phyloP scores from a whole-genome alignment of 2,329 filamentous ascomycete species.

The Kalmusia sp. region DNA sequence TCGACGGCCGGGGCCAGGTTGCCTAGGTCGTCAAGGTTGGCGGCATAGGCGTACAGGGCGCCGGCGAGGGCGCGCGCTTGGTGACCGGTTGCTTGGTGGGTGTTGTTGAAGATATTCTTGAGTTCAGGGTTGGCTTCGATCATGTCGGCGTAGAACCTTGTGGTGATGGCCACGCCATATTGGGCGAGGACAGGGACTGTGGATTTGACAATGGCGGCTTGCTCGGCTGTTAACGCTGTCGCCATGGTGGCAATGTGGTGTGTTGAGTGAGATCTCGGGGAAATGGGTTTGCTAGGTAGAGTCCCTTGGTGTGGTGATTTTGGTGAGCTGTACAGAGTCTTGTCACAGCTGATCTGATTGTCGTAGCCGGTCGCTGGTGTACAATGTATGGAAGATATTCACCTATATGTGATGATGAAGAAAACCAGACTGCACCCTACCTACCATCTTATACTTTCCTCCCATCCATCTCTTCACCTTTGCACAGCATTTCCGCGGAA shows the following conservation, averaged over 20 bases:
- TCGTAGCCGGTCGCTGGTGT: too few species aligned
- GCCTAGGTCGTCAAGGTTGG: slow-evolving; percentile 73
- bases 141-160: slow-evolving; percentile 76
- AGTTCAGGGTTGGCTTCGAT: slow-evolving; percentile 70
- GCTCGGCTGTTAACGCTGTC: slow-evolving; percentile 62
- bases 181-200: slow-evolving; percentile 73
- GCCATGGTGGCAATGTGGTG: slow-evolving; percentile 26
- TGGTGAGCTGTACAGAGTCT: not conserved
- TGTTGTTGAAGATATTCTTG: slow-evolving; percentile 73
- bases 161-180: slow-evolving; percentile 72
- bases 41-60: slow-evolving; percentile 74
- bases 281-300: not conserved
- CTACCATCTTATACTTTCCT: too few species aligned
- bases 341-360: too few species aligned
- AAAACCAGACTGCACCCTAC: too few species aligned
- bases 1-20: slow-evolving; percentile 65
- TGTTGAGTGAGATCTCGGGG: not conserved
- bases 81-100: slow-evolving; percentile 71
- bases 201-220: slow-evolving; percentile 71
- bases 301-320: not conserved
- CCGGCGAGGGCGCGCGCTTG: slow-evolving; percentile 74
- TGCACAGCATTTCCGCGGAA: slow-evolving; percentile 3
- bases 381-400: too few species aligned
- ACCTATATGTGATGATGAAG: too few species aligned
- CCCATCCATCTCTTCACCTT: not conserved